These are phyloP conservation scores for Tetrahymena elliotti DNA, from an alignment of 73 alveolate species.

Conservation along the genomic window DNA sequence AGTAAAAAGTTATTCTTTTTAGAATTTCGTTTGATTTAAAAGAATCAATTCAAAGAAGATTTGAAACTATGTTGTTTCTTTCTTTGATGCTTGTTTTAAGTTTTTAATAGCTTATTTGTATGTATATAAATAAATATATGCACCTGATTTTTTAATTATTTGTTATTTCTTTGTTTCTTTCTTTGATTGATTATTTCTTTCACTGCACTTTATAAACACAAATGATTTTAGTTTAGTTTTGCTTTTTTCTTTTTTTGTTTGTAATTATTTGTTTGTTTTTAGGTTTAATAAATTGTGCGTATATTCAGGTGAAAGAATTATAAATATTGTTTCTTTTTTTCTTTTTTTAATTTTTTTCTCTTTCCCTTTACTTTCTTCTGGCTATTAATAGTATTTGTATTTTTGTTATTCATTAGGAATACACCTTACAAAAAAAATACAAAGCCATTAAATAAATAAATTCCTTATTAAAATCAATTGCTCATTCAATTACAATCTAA, in stretches of 20 bases:
- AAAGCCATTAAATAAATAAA: not conserved
- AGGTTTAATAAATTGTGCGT: not conserved
- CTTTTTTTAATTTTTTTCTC: not conserved
- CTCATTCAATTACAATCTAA: not conserved
- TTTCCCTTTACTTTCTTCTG: not conserved
- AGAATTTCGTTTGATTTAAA: not conserved
- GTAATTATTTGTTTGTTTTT: not conserved
- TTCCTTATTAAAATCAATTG: not conserved
- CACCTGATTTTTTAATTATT: not conserved
- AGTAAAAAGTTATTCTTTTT: not conserved
- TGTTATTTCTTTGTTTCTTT: not conserved
- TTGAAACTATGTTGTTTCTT: not conserved
- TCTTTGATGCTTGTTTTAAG: not conserved
- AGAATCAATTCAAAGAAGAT: not conserved
- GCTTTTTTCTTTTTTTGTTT: not conserved
- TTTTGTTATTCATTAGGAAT: not conserved
- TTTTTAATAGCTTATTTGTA: not conserved
- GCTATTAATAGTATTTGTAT: not conserved
- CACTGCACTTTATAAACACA: not conserved
- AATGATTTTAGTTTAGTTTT: not conserved
- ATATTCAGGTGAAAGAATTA: not conserved
- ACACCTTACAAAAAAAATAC: not conserved
- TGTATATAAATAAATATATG: not conserved
- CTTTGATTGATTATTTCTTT: not conserved
- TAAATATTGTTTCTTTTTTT: not conserved